These are phyloP conservation scores for Mycena kentingensis DNA, from an alignment of 768 basidiomycete species.

Conservation along the genomic window DNA sequence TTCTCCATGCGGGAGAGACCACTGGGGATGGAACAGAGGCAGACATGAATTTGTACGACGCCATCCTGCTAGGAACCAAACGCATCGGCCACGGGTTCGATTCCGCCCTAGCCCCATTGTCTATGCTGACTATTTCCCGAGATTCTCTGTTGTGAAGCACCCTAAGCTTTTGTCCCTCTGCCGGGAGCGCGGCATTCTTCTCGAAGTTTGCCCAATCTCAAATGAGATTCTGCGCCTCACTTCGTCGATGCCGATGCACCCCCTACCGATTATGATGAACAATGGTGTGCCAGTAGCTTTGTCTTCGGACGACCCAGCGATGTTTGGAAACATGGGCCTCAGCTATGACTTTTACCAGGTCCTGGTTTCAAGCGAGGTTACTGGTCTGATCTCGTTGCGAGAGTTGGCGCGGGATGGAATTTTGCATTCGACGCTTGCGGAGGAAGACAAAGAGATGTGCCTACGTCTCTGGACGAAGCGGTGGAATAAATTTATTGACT, in stretches of 20 bases:
- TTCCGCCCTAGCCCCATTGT: not conserved
- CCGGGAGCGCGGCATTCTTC: slow-evolving; percentile 58
- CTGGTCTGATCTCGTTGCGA: slow-evolving; percentile 62
- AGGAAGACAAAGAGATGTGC: slow-evolving; percentile 47
- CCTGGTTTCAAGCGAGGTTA: slow-evolving; percentile 67
- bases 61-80: slow-evolving; percentile 74
- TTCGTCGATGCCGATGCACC: slow-evolving; percentile 80
- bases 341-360: slow-evolving; percentile 83
- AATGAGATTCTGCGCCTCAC: slow-evolving; percentile 80
- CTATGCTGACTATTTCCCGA: slow-evolving; percentile 26
- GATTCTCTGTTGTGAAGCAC: slow-evolving; percentile 77
- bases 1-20: slow-evolving; percentile 83
- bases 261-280: slow-evolving; percentile 69
- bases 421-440: slow-evolving; percentile 56
- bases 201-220: slow-evolving; percentile 82
- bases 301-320: slow-evolving; percentile 73
- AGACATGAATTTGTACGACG: slow-evolving; percentile 77
- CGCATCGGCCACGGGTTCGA: slow-evolving; percentile 79
- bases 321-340: slow-evolving; percentile 78
- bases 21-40: slow-evolving; percentile 72
- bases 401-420: slow-evolving; percentile 56
- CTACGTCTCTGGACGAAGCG: slow-evolving; percentile 46
- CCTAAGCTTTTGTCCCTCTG: slow-evolving; percentile 71
- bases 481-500: slow-evolving; percentile 50
- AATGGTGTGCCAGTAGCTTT: slow-evolving; percentile 72